Conservation (phyloP, 129 eudicot genomes). For the Daucus carota region DNA sequence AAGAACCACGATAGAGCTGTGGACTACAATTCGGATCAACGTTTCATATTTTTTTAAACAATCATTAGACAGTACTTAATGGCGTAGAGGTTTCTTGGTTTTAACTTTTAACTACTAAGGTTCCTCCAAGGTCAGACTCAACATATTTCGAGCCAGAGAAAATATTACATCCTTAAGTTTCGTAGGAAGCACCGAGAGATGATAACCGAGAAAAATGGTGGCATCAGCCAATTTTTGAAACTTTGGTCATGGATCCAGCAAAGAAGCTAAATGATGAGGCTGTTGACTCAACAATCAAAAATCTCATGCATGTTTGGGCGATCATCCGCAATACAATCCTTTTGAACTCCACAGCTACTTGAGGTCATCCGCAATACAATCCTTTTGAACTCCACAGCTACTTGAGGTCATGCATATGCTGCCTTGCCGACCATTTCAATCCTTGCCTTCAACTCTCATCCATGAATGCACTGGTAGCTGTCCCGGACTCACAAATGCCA, state of each 20-base stretch:
- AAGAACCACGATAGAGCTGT: background rate
- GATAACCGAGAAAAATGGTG: too few species aligned
- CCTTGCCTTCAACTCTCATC: too few species aligned
- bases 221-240: constrained; percentile 26
- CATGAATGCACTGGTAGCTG: background rate
- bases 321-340: too few species aligned
- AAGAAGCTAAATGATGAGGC: constrained; percentile 17
- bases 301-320: too few species aligned
- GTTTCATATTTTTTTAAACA: too few species aligned
- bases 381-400: too few species aligned
- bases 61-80: too few species aligned
- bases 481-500: background rate
- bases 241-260: constrained; percentile 27
- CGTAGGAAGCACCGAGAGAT: constrained; percentile 15
- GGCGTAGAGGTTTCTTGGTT: constrained; percentile 25
- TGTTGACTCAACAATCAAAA: too few species aligned
- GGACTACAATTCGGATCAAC: constrained; percentile 12
- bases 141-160: constrained; percentile 10
- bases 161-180: constrained; percentile 20
- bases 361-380: too few species aligned
- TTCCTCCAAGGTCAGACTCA: background rate
- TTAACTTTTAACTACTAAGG: constrained; percentile 11
- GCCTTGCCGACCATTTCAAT: too few species aligned
- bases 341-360: too few species aligned
- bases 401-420: too few species aligned